Evolutionary conservation across 2,329 filamentous ascomycete genomes (phyloP).

Genomic region (Trichophyton simii): DNA sequence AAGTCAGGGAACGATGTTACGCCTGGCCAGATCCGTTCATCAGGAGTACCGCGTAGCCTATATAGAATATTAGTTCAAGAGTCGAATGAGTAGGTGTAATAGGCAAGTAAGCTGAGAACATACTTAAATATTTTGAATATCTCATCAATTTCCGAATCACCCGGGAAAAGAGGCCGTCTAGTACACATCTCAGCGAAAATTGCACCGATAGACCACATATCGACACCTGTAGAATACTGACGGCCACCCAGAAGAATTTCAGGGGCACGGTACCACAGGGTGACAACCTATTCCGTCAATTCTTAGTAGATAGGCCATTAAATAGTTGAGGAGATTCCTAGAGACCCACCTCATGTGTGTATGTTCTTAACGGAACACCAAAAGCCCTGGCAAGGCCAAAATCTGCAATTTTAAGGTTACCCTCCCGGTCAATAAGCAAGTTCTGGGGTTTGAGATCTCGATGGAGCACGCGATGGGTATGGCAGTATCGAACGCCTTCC

Average conservation of each 20-base stretch:
- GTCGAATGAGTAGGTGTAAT: constrained; percentile 1
- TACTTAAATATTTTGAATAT: constrained; percentile 92
- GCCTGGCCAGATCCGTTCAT: constrained; percentile 72
- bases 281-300: constrained; percentile 55
- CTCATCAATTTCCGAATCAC: constrained; percentile 85
- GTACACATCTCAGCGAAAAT: constrained; percentile 98
- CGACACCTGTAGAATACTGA: constrained; percentile 85
- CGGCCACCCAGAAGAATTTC: constrained; percentile 83
- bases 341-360: constrained; percentile 63
- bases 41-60: constrained; percentile 68
- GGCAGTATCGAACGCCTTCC: constrained; percentile 75
- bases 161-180: constrained; percentile 80
- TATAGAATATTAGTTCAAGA: constrained; percentile 4
- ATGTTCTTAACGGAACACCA: constrained; percentile 78
- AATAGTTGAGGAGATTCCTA: not conserved
- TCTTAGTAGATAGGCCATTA: not conserved
- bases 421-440: constrained; percentile 82
- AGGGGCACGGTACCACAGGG: constrained; percentile 81
- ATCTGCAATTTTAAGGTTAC: constrained; percentile 96
- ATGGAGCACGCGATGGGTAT: constrained; percentile 77
- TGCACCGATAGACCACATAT: constrained; percentile 92
- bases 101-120: constrained; percentile 14
- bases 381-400: constrained; percentile 91
- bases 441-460: constrained; percentile 99
- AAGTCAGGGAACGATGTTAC: constrained; percentile 93